Evolutionary conservation across 148 eudicot genomes (phyloP), one percentile per base, ranked within the genome.

Genomic region (Suaeda aralocaspica): DNA sequence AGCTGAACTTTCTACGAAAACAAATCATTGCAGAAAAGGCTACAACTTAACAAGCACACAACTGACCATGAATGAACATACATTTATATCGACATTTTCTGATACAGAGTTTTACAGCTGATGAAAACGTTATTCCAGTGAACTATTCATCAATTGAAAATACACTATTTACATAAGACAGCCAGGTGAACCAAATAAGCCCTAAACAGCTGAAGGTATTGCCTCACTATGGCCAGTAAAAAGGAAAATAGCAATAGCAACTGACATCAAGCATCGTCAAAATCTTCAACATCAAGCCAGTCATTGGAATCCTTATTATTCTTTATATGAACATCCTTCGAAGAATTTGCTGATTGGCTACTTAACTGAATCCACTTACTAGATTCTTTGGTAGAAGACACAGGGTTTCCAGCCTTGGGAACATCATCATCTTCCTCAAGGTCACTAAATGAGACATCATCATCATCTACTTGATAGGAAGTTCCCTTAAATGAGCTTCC

Each of bases 381-480:
- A 15, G 88, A 81, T 19, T 82, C 87, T 74, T 78, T 84, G 7
- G 77, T 66, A 14, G 79, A 74, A 59, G 87, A 79, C 78, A 81
- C 87, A 16, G 78, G 75, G 19, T 77, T 48, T 31, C 76, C 75
- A 9, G 55, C 74, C 71, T 83, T 84, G 2, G 89, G 80, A 24
- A 72, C 85, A 64, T 77, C 96, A 60, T 95, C 97, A 51, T 95
- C 91, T 15, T 88, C 98, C 75, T 95, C 99, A 59, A 95, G 92
- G 82, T 95, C 99, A 68, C 99, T 95, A 66, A 95, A 91, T 10
- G 97, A 89, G 29, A 95, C 73, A 71, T 77, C 98, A 73, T 89
- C 97, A 30, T 85, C 97, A n/a, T 84, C 87, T 6, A 86, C 28
- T 34, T 85, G 84, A 45, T 87, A 76, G 9, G 84, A 68, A 4